phyloP scores from a whole-genome alignment of 2,329 filamentous ascomycete species.

The Nigrospora osmanthi region DNA sequence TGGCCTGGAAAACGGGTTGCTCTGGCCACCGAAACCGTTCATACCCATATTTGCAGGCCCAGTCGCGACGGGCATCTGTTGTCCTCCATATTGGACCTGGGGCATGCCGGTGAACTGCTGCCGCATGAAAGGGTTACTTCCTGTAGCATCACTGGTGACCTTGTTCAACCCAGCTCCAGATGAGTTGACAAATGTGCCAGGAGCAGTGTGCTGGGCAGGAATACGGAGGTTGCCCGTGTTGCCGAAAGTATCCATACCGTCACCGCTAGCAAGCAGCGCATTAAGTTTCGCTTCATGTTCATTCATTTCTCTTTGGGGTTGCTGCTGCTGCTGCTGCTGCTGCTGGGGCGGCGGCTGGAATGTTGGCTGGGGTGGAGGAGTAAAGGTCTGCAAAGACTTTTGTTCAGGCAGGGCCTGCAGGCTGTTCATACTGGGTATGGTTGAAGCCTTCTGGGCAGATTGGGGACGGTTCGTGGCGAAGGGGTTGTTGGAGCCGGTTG shows the following conservation, averaged over 20 bases:
- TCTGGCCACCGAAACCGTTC: conserved; percentile 37
- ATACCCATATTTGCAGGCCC: conserved; percentile 48
- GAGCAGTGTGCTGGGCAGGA: conserved; percentile 91
- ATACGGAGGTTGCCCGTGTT: conserved; percentile 96
- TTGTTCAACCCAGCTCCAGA: conserved; percentile 73
- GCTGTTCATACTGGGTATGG: conserved; percentile 36
- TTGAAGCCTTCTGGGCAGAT: too few relatives aligned
- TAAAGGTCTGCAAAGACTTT: conserved; percentile 56
- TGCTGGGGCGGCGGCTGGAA: conserved; percentile 36
- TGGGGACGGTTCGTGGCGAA: conserved; percentile 67
- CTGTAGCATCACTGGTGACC: conserved; percentile 63
- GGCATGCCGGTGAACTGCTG: conserved; percentile 78
- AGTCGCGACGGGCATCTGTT: conserved; percentile 46
- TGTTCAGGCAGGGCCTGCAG: conserved; percentile 62
- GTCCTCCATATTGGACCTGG: conserved; percentile 43
- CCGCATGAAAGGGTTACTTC: conserved; percentile 84
- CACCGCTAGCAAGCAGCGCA: conserved; percentile 73
- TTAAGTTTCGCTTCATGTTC: conserved; percentile 74
- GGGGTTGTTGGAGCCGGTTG: conserved; percentile 95
- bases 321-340: conserved; percentile 32
- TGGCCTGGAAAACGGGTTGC: conserved; percentile 52
- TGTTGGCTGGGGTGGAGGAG: conserved; percentile 32
- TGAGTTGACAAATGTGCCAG: conserved; percentile 93
- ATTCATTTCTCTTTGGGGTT: conserved; percentile 47
- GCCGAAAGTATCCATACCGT: conserved; percentile 94